Evolutionary conservation across 371 early-diverging fungal genomes (phyloP).

Genomic region (Mortierella sp.): DNA sequence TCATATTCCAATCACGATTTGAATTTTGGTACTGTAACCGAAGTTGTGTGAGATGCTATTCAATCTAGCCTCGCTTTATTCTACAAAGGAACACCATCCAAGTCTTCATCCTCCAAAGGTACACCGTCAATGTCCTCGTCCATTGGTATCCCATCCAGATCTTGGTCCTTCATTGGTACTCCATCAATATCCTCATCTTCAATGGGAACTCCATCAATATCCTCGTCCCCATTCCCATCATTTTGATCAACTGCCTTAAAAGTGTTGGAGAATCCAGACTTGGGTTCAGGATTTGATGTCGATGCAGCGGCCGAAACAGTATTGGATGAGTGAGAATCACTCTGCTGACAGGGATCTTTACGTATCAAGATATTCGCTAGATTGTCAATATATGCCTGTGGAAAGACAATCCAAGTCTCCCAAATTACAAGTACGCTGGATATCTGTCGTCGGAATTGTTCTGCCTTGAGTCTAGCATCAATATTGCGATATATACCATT

Average conservation of each 20-base stretch:
- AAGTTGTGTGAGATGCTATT: too few species aligned
- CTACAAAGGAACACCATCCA: slow-evolving; percentile 21
- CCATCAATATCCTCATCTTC: slow-evolving; percentile 44
- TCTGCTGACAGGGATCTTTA: slow-evolving; percentile 29
- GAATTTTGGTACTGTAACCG: too few species aligned
- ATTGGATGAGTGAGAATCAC: slow-evolving; percentile 3
- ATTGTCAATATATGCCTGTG: slow-evolving; percentile 73
- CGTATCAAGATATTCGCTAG: slow-evolving; percentile 62
- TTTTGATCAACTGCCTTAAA: slow-evolving; percentile 5
- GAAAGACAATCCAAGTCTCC: slow-evolving; percentile 93
- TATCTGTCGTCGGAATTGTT: slow-evolving; percentile 82
- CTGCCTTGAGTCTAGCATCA: slow-evolving; percentile 82
- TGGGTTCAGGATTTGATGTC: not conserved
- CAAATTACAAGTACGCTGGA: slow-evolving; percentile 79
- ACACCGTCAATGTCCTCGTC: slow-evolving; percentile 45
- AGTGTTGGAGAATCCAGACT: slow-evolving; percentile 11
- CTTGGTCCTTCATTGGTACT: slow-evolving; percentile 57
- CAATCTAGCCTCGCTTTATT: too few species aligned
- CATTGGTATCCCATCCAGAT: slow-evolving; percentile 56
- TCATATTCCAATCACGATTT: too few species aligned
- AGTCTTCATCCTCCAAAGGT: slow-evolving; percentile 20
- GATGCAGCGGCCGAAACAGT: not conserved
- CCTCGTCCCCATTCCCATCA: slow-evolving; percentile 22
- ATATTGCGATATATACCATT: slow-evolving; percentile 77
- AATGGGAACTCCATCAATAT: slow-evolving; percentile 58